Evolutionary conservation across 768 basidiomycete genomes (phyloP).

Genomic region (Russula emetica): DNA sequence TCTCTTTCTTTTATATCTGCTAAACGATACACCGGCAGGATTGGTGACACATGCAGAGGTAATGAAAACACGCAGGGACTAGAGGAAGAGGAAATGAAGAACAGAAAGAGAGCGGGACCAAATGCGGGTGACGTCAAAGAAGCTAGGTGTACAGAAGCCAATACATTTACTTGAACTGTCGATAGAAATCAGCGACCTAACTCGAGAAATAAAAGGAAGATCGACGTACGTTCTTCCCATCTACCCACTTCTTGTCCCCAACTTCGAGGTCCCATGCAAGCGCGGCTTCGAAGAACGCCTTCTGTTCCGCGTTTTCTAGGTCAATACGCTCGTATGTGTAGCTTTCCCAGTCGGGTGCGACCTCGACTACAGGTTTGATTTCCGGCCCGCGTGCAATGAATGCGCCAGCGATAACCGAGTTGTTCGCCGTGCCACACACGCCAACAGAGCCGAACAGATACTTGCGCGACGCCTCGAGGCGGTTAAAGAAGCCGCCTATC

Average conservation of each 20-base stretch:
- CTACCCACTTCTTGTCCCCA: constrained; percentile 85
- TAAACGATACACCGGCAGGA: constrained; percentile 16
- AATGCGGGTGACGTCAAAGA: constrained; percentile 12
- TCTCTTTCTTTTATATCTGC: constrained; percentile 12
- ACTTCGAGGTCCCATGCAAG: constrained; percentile 92
- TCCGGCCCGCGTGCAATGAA: constrained; percentile 83
- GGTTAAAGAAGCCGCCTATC: constrained; percentile 94
- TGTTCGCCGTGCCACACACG: constrained; percentile 77
- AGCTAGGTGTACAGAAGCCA: background rate
- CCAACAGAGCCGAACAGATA: constrained; percentile 93
- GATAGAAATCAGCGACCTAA: constrained; percentile 9
- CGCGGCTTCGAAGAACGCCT: constrained; percentile 87
- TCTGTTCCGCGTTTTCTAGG: constrained; percentile 65
- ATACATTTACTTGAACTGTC: constrained; percentile 35
- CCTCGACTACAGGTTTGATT: constrained; percentile 60
- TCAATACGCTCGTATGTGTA: constrained; percentile 80
- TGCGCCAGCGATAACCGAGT: constrained; percentile 76
- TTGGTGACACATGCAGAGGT: constrained; percentile 6
- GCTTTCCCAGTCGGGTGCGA: constrained; percentile 89
- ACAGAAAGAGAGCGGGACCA: constrained; percentile 1
- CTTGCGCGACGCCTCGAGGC: constrained; percentile 94
- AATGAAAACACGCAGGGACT: constrained; percentile 5
- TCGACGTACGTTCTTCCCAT: constrained; percentile 79
- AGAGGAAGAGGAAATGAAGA: background rate
- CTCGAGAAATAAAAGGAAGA: background rate